Evolutionary conservation across 805 yeast genomes (phyloP).

Genomic region (Wickerhamiella shivajii): DNA sequence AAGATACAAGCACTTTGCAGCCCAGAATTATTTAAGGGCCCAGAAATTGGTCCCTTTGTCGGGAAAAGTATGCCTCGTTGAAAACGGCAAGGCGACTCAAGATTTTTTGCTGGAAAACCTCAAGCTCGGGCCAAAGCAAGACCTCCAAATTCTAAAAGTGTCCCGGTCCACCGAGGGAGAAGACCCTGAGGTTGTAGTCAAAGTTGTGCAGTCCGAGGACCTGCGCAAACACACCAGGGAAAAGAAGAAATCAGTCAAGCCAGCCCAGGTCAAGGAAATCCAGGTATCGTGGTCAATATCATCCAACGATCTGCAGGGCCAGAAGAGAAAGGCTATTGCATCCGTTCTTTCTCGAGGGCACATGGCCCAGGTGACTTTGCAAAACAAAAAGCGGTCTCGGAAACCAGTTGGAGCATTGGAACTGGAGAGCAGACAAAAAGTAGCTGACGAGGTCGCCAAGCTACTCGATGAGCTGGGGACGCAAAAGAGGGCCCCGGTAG

Average conservation of each 20-base stretch:
- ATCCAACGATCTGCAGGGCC: constrained; percentile 21
- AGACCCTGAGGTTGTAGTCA: constrained; percentile 19
- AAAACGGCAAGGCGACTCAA: constrained; percentile 4
- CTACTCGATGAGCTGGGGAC: no score
- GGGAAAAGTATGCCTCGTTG: background rate
- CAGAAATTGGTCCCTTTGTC: constrained; percentile 1
- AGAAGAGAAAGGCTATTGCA: constrained; percentile 22
- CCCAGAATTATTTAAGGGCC: background rate
- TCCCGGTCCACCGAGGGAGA: constrained; percentile 3
- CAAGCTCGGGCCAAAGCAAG: constrained; percentile 7
- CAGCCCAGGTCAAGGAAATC: constrained; percentile 17
- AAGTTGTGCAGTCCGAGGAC: constrained; percentile 11
- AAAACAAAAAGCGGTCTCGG: constrained; percentile 12
- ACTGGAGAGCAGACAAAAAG: no score
- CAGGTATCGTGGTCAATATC: constrained; percentile 24
- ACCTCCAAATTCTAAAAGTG: constrained; percentile 14
- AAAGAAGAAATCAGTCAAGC: constrained; percentile 8
- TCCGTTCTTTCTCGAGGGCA: constrained; percentile 22
- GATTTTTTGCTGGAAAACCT: constrained; percentile 9
- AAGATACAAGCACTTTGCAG: no score
- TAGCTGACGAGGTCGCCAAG: no score
- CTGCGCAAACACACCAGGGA: background rate
- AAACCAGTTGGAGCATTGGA: no score
- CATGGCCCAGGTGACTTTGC: constrained; percentile 18
- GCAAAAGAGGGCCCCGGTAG: no score